These are phyloP conservation scores for Phaeolepiota aurea DNA, from an alignment of 768 basidiomycete species.

Conservation along the genomic window DNA sequence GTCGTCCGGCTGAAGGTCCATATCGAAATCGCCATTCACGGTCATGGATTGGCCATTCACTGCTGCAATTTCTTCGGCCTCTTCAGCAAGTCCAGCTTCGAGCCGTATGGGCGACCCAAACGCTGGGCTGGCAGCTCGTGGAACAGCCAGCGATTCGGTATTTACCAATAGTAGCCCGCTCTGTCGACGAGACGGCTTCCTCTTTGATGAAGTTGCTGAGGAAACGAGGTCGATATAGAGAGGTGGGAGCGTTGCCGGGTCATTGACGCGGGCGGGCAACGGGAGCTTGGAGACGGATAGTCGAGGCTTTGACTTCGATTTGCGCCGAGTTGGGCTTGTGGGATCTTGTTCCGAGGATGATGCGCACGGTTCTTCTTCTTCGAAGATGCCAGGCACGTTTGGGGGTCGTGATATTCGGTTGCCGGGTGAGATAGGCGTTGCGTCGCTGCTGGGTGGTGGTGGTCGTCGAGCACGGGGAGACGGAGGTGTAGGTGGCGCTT, in stretches of 20 bases:
- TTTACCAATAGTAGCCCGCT: conserved; percentile 48
- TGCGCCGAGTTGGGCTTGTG: conserved; percentile 33
- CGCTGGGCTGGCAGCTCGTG: conserved; percentile 58
- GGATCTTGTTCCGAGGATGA: conserved; percentile 36
- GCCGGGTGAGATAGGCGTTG: conserved; percentile 30
- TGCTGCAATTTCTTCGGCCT: conserved; percentile 42
- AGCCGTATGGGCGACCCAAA: conserved; percentile 56
- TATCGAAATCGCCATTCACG: conserved; percentile 17
- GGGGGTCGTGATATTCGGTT: conserved; percentile 59
- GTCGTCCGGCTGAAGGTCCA: conserved; percentile 26
- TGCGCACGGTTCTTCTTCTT: conserved; percentile 52
- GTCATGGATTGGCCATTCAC: conserved; percentile 3
- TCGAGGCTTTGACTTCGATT: conserved; percentile 37
- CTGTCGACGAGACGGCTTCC: conserved; percentile 35
- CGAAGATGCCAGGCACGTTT: conserved; percentile 56
- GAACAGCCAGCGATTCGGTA: conserved; percentile 31
- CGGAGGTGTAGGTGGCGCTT: conserved; percentile 33
- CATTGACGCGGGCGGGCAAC: conserved; percentile 32
- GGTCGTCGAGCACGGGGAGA: conserved; percentile 43
- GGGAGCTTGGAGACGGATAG: conserved; percentile 40
- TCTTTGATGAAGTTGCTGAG: conserved; percentile 16
- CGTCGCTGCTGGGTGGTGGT: conserved; percentile 24
- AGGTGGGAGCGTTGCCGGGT: conserved; percentile 22
- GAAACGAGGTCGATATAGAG: conserved; percentile 15
- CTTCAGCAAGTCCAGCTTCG: conserved; percentile 47